These are phyloP conservation scores for Sambucus nigra DNA, from an alignment of 129 eudicot species.

Conservation along the genomic window DNA sequence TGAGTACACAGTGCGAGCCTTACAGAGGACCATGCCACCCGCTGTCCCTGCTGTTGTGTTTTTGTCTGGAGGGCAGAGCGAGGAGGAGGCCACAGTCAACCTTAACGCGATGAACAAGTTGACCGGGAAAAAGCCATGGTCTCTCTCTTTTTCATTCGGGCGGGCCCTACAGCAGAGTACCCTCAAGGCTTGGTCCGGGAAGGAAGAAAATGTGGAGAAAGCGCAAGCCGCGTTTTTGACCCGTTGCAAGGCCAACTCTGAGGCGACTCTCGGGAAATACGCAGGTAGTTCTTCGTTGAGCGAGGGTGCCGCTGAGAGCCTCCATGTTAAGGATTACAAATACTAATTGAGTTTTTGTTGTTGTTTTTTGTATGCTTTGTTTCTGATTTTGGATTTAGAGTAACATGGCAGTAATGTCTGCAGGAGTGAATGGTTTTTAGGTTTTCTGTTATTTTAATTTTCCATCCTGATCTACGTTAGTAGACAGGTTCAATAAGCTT, in stretches of 20 bases:
- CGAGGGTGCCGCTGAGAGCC: conserved; percentile 86
- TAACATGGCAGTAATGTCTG: conserved; percentile 1
- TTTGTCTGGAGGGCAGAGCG: conserved; percentile 95
- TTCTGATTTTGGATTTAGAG: background rate
- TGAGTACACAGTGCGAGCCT: conserved; percentile 77
- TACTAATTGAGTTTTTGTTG: conserved; percentile 24
- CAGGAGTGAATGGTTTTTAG: conserved; percentile 7
- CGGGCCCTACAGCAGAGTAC: conserved; percentile 92
- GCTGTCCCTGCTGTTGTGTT: conserved; percentile 92
- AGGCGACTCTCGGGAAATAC: conserved; percentile 82
- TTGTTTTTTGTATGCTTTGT: background rate
- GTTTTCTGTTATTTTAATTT: background rate
- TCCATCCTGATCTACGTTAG: background rate
- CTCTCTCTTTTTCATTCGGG: conserved; percentile 73
- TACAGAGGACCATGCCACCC: conserved; percentile 85
- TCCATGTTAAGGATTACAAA: conserved; percentile 95
- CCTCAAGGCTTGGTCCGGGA: conserved; percentile 84
- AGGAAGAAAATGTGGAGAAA: conserved; percentile 54
- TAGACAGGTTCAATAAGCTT: background rate
- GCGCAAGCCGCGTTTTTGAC: conserved; percentile 77
- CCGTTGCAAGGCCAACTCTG: conserved; percentile 83
- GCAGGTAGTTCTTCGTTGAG: conserved; percentile 42
- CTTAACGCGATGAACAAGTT: conserved; percentile 89
- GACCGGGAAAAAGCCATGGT: conserved; percentile 86
- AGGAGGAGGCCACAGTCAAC: conserved; percentile 77